Evolutionary conservation across 2,329 filamentous ascomycete genomes (phyloP), one percentile per base, ranked within the genome.

Genomic region (Fusarium bactridioides): DNA sequence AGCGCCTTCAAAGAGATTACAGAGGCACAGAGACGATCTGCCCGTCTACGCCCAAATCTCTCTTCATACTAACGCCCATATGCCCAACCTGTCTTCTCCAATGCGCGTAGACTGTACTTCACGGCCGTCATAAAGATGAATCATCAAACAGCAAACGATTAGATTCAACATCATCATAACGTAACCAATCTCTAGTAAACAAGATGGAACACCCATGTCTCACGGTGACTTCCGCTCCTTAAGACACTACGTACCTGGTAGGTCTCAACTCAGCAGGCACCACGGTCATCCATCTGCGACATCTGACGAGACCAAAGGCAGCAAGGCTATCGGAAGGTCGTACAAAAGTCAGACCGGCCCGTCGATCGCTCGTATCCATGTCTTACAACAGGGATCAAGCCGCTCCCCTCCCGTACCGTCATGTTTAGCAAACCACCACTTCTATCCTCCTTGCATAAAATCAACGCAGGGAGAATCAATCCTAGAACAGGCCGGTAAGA

Each of bases 11-110:
- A 21, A 13, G 1, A 12, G 11, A 40, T 5, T 21, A 3, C 1
- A 21, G 19, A 21, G 19, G 16, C 19, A 13, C 9, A 21, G 11
- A 21, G 0, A 6, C 19, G 11, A 7, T n/a, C 3, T n/a, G 11
- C 3, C 7, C 1, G 18, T 38, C 15, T 21, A 7, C 1, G 1
- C 18, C 19, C 19, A 21, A 21, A 0, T 13, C 21, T 11, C 4
- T 10, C 2, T 3, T 13, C 38, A 13, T 21, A n/a, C 12, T 9
- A 21, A 40, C 7, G 11, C 38, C 12, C 15, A 10, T 43, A 0
- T 3, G 0, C n/a, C n/a, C n/a, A 23, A 23, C 6, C 19, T 13
- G 19, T 43, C 10, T 4, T 23, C 6, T 18, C 15, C 0, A 23
- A 1, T 43, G 41, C 2, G 15, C 10, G 0, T 23, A 4, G 15